Evolutionary conservation across 2,329 filamentous ascomycete species (phyloP).

Genomic region (Fusarium phyllophilum): DNA sequence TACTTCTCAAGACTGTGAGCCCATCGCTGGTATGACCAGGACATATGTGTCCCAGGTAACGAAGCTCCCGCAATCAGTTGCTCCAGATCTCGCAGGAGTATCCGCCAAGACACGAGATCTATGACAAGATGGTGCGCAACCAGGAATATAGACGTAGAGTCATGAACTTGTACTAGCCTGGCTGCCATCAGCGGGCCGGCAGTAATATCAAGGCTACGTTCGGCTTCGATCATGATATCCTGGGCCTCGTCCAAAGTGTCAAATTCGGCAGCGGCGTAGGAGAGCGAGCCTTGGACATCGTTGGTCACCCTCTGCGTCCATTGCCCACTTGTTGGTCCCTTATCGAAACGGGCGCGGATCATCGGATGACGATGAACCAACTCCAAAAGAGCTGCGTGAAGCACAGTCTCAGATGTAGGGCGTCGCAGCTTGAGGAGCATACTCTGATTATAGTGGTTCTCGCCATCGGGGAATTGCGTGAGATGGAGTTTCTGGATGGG

Average conservation of each 20-base stretch:
- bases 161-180: background rate
- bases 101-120: slow-evolving; percentile 24
- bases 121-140: slow-evolving; percentile 22
- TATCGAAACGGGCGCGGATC: background rate
- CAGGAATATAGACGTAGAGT: background rate
- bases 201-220: slow-evolving; percentile 5
- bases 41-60: background rate
- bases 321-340: background rate
- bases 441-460: background rate
- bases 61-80: background rate
- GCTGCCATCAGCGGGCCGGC: slow-evolving; percentile 10
- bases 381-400: background rate
- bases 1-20: background rate
- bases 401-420: background rate
- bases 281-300: background rate
- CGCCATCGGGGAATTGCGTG: background rate
- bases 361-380: background rate
- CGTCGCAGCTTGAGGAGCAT: background rate
- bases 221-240: background rate
- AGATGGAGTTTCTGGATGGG: background rate
- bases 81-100: slow-evolving; percentile 12
- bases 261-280: background rate
- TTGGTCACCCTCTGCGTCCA: background rate
- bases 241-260: background rate
- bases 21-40: slow-evolving; percentile 1